Base-by-base conservation (phyloP, 2,329 filamentous ascomycete species). In the Dendryphion nanum region DNA sequence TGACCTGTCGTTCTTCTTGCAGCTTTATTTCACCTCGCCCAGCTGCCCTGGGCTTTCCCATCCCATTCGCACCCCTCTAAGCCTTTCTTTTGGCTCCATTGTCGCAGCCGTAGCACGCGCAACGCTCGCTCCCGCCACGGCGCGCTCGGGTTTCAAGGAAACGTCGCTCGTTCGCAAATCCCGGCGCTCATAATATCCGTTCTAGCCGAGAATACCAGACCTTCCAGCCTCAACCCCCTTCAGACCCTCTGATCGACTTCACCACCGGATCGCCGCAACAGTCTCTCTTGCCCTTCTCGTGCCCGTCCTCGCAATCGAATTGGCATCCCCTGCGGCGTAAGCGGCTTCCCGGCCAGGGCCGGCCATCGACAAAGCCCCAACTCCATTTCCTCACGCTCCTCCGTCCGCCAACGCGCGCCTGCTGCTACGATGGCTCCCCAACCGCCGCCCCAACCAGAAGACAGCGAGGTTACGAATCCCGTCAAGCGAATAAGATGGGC, bases 401-500 rank as follows among this genome's bases (percentile, higher is more conserved):
- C 34, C 41, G 48, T 38, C 41, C 38, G 41, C 53, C 44, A 42
- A 30, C 37, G 23, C 31, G 24, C 30, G 24, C 34, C 28, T 17
- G 28, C 33, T 39, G 50, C 47, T 37, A 50, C 47, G 35, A 66
- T 68, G 52, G 51, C 51, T 29, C 28, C 45, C 18, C 48, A 52
- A 42, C 53, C 34, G 24, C 40, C 44, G 13, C 38, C 42, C 33
- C 48, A 58, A 38, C 50, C 50, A 35, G 67, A 69, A 41, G 63
- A 68, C 50, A 76, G 68, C 51, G 73, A 79, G 53, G 69, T 76
- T 42, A 77, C 78, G 30, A 78, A 76, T 46, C 76, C 79, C 6
- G 85, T 83, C 16, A 89, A 91, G 63, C 79, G 90, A 61, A 83
- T 93, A 66, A 79, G 93, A 81, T 97, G 93, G 93, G 91, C 93